Evolutionary conservation across 83 land plant species (phyloP).

Genomic region (Diphasiastrum complanatum): DNA sequence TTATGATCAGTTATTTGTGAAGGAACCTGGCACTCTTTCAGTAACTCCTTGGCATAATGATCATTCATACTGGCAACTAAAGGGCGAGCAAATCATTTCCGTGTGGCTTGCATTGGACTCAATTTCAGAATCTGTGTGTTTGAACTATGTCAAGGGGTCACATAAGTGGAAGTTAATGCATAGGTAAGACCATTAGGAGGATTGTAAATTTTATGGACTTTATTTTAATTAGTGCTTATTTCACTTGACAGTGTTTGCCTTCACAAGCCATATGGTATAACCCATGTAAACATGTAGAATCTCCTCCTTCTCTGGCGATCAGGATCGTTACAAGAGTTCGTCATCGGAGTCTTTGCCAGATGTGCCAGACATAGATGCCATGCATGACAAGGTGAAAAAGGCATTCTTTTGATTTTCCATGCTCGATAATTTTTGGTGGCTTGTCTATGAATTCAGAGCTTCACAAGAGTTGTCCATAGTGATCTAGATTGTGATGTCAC

Average conservation of each 20-base stretch:
- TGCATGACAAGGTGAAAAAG: constrained; percentile 20
- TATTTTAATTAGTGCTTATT: too few relatives aligned
- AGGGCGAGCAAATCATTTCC: constrained; percentile 31
- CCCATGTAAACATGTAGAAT: constrained; percentile 27
- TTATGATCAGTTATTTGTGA: constrained; percentile 31
- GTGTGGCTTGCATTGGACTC: constrained; percentile 32
- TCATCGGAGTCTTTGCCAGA: constrained; percentile 23
- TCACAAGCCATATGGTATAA: not conserved
- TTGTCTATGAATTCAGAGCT: not conserved
- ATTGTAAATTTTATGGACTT: too few relatives aligned
- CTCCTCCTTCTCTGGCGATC: constrained; percentile 31
- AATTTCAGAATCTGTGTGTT: constrained; percentile 24
- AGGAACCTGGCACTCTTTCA: constrained; percentile 32
- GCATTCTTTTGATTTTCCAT: not conserved
- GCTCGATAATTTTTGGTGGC: not conserved
- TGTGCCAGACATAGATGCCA: constrained; percentile 27
- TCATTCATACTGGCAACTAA: constrained; percentile 31
- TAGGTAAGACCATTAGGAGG: constrained; percentile 22
- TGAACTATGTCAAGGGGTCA: constrained; percentile 35
- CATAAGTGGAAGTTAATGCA: constrained; percentile 36
- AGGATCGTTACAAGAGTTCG: constrained; percentile 25
- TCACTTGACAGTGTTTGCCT: too few relatives aligned
- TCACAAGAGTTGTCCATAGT: not conserved
- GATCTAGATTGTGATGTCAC: not conserved
- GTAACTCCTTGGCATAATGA: constrained; percentile 37